These are phyloP conservation scores for Fonsecaea monophora DNA, from an alignment of 2,329 filamentous ascomycete genomes.

Conservation along the genomic window DNA sequence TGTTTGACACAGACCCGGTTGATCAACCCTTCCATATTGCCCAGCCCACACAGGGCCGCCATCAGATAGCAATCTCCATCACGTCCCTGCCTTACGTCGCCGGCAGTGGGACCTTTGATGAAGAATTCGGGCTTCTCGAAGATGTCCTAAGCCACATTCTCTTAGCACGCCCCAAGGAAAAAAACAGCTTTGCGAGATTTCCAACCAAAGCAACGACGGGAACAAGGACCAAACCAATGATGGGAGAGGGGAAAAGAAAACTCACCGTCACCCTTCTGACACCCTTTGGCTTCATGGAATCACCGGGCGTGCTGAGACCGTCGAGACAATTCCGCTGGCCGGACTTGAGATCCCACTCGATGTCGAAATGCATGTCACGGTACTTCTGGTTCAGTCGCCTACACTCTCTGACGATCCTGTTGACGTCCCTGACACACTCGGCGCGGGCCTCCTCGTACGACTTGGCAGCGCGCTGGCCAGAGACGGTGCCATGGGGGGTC, in stretches of 20 bases:
- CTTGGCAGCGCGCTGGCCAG: slow-evolving; percentile 64
- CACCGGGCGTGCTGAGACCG: slow-evolving; percentile 49
- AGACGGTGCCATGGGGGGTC: slow-evolving; percentile 61
- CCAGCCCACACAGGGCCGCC: slow-evolving; percentile 77
- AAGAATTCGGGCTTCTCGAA: slow-evolving; percentile 80
- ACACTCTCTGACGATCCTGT: slow-evolving; percentile 68
- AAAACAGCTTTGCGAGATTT: background rate
- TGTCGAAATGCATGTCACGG: slow-evolving; percentile 83
- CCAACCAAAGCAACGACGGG: background rate
- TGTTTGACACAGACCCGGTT: slow-evolving; percentile 75
- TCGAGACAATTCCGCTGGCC: slow-evolving; percentile 60
- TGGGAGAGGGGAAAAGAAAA: slow-evolving; percentile 7
- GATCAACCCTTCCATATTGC: slow-evolving; percentile 74
- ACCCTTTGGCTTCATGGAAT: slow-evolving; percentile 66
- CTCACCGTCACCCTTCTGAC: slow-evolving; percentile 71
- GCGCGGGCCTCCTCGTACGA: slow-evolving; percentile 76
- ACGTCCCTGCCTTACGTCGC: slow-evolving; percentile 78
- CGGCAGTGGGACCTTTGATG: slow-evolving; percentile 75
- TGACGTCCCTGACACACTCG: slow-evolving; percentile 68
- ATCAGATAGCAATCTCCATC: slow-evolving; percentile 88
- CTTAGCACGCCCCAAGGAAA: slow-evolving; percentile 20
- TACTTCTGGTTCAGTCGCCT: slow-evolving; percentile 83
- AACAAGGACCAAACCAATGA: background rate
- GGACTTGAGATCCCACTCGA: slow-evolving; percentile 76
- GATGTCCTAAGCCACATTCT: slow-evolving; percentile 64